A percentile compares a stretch with the other conserved stretches of the same genome.
These are phyloP conservation scores for Wolfiporia cocos DNA, from an alignment of 1,284 basidiomycete species.

Conservation along the genomic window DNA sequence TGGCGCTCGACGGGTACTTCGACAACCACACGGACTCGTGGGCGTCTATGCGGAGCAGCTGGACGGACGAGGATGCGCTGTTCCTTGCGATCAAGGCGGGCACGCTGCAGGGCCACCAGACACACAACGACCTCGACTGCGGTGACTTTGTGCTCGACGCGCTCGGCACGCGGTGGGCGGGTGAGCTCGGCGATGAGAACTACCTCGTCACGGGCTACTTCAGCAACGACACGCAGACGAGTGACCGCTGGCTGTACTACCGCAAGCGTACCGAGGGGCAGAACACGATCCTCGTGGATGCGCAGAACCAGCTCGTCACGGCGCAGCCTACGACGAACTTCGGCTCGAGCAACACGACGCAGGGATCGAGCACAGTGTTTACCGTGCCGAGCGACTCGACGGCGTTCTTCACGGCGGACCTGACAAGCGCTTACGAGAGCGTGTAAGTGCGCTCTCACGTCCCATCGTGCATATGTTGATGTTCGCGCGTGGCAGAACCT, in stretches of 20 bases:
- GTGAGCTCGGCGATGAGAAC: constrained; percentile 88
- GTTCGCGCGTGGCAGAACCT: constrained; percentile 33
- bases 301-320: constrained; percentile 76
- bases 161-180: constrained; percentile 91
- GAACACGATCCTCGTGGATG: constrained; percentile 85
- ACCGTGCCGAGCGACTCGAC: constrained; percentile 62
- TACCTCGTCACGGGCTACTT: constrained; percentile 77
- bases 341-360: constrained; percentile 58
- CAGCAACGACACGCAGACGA: constrained; percentile 57
- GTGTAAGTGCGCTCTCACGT: constrained; percentile 43
- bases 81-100: constrained; percentile 91
- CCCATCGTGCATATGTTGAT: constrained; percentile 10
- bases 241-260: constrained; percentile 86
- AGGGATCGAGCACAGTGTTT: constrained; percentile 77
- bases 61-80: constrained; percentile 83
- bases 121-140: constrained; percentile 89
- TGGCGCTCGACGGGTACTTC: constrained; percentile 82
- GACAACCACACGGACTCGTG: constrained; percentile 68
- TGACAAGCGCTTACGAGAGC: constrained; percentile 76
- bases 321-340: constrained; percentile 61
- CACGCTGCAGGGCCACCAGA: constrained; percentile 73
- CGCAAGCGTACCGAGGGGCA: constrained; percentile 96
- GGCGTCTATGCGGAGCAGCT: constrained; percentile 88
- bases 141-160: constrained; percentile 97
- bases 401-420: constrained; percentile 80